These are phyloP conservation scores for Quercus phellos DNA, from an alignment of 331 rosid genomes.

Conservation along the genomic window DNA sequence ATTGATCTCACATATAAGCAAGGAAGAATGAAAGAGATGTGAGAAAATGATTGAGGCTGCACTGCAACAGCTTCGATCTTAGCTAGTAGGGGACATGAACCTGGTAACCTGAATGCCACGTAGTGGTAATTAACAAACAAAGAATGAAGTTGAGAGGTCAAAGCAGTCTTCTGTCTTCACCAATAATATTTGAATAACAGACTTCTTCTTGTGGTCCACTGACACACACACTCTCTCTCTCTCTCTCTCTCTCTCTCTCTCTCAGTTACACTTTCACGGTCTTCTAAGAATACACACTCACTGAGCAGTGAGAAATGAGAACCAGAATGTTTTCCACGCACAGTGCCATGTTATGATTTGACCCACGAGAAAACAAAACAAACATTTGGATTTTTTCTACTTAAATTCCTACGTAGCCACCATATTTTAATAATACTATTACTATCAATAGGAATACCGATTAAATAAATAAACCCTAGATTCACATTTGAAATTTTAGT, in stretches of 20 bases:
- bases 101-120: not conserved
- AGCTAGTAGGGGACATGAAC: not conserved
- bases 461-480: too few species aligned
- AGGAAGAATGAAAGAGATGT: too few species aligned
- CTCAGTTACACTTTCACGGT: conserved; percentile 22
- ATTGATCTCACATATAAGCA: too few species aligned
- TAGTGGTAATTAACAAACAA: not conserved
- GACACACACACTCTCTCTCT: not conserved
- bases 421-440: not conserved
- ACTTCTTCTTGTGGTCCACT: conserved; percentile 25
- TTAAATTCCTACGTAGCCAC: not conserved
- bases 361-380: not conserved
- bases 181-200: not conserved
- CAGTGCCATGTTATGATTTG: not conserved
- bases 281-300: conserved; percentile 19
- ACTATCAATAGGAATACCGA: not conserved
- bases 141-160: conserved; percentile 6
- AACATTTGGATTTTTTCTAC: not conserved
- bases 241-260: too few species aligned
- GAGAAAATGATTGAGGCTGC: too few species aligned
- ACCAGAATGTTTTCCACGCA: not conserved
- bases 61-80: too few species aligned
- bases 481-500: too few species aligned
- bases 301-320: not conserved
- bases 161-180: conserved; percentile 11